Percentiles rank a stretch among this genome's conserved stretches.
Evolutionary conservation across 768 basidiomycete genomes (phyloP).

Genomic region (Gymnopilus junonius): DNA sequence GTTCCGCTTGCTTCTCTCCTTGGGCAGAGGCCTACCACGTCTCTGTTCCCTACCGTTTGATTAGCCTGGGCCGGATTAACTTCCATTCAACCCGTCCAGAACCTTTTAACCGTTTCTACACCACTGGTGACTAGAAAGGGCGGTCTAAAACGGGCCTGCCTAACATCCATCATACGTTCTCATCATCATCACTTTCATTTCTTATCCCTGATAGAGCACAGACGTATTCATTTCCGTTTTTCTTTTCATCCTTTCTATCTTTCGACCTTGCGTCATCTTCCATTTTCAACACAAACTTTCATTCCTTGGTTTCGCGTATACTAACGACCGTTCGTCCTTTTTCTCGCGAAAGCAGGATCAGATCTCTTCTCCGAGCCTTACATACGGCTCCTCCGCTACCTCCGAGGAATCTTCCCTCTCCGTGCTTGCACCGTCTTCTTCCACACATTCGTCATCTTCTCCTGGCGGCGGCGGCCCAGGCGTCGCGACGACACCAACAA

Average conservation of each 20-base stretch:
- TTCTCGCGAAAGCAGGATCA: conserved; percentile 20
- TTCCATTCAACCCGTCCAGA: not conserved
- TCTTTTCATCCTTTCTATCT: not conserved
- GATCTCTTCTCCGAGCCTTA: conserved; percentile 33
- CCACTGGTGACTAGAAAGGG: not conserved
- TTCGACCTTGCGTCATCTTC: not conserved
- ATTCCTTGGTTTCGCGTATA: conserved; percentile 8
- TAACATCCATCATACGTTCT: not conserved
- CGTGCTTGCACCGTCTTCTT: conserved; percentile 17
- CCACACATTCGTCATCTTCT: conserved; percentile 17
- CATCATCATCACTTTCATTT: not conserved
- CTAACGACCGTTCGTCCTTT: not conserved
- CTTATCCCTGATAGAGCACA: not conserved
- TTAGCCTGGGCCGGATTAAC: too few relatives aligned
- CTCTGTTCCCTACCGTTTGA: not conserved
- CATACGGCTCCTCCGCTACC: conserved; percentile 36
- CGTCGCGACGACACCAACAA: conserved; percentile 6
- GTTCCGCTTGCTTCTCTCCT: not conserved
- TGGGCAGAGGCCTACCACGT: not conserved
- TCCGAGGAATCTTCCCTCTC: conserved; percentile 37
- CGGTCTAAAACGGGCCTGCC: not conserved
- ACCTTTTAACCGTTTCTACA: not conserved
- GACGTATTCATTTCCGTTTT: not conserved
- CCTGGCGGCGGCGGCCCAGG: conserved; percentile 17
- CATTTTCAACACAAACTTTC: not conserved